These are phyloP conservation scores for Wickerhamomyces sp. DNA, from an alignment of 1,139 yeast species.

Conservation along the genomic window DNA sequence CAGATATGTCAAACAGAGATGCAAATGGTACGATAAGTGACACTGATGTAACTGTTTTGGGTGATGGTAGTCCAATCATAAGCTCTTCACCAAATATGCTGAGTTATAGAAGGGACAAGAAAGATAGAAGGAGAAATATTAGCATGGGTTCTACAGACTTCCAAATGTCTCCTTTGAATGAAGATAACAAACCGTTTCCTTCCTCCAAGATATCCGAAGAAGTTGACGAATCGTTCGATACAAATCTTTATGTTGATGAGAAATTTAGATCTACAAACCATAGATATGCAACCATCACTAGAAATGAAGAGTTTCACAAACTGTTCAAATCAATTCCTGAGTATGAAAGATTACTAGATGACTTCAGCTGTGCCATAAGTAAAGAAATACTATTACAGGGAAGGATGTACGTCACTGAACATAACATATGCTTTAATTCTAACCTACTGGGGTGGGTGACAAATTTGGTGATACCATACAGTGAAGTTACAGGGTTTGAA, in stretches of 20 bases:
- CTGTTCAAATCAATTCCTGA: constrained; percentile 65
- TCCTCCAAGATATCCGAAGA: constrained; percentile 3
- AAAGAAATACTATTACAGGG: constrained; percentile 92
- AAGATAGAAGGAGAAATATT: constrained; percentile 16
- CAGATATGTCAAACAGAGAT: not conserved
- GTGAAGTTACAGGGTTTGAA: constrained; percentile 69
- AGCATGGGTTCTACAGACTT: constrained; percentile 20
- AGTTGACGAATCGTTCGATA: constrained; percentile 22
- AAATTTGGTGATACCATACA: constrained; percentile 64
- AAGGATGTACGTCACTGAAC: constrained; percentile 75
- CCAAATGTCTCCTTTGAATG: constrained; percentile 23
- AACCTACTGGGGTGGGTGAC: constrained; percentile 93
- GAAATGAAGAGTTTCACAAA: constrained; percentile 78
- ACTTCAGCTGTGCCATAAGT: constrained; percentile 85
- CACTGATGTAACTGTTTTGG: constrained; percentile 3
- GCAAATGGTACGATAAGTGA: constrained; percentile 1
- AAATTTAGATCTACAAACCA: constrained; percentile 37
- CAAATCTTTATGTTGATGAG: constrained; percentile 35
- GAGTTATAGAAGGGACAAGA: constrained; percentile 23
- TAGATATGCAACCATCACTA: constrained; percentile 56
- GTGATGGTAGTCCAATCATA: not conserved
- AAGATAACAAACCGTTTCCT: constrained; percentile 22
- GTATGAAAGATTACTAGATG: constrained; percentile 73
- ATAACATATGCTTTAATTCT: constrained; percentile 83
- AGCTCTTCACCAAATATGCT: constrained; percentile 21